A percentile compares a stretch with the other conserved stretches of the same genome.
Conservation (phyloP, 2,329 filamentous ascomycete genomes). For the Davidsoniella australis region DNA sequence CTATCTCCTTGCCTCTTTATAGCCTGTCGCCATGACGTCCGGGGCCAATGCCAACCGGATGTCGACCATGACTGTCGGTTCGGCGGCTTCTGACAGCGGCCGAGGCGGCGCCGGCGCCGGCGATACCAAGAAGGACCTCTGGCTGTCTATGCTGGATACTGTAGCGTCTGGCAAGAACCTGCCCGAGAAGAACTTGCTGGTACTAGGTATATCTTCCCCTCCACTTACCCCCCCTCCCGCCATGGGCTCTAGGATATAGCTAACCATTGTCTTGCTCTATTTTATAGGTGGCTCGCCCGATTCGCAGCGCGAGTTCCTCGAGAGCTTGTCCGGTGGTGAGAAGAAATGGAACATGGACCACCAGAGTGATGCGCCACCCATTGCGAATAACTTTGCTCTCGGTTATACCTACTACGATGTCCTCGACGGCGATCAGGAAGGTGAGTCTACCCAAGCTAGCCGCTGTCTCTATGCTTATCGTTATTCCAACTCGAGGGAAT, state of each 20-base stretch:
- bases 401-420: slow-evolving; percentile 95
- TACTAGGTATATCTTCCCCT: slow-evolving; percentile 47
- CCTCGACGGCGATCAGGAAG: slow-evolving; percentile 82
- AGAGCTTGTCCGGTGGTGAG: slow-evolving; percentile 39
- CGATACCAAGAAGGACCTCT: slow-evolving; percentile 75
- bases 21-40: slow-evolving; percentile 24
- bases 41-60: slow-evolving; percentile 33
- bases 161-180: slow-evolving; percentile 80
- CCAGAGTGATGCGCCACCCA: slow-evolving; percentile 49
- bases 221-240: not conserved
- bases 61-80: slow-evolving; percentile 41
- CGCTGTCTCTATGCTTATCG: not conserved
- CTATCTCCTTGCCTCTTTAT: too few species aligned
- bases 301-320: slow-evolving; percentile 70
- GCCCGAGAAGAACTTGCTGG: slow-evolving; percentile 78
- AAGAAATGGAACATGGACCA: slow-evolving; percentile 35
- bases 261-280: not conserved
- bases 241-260: not conserved
- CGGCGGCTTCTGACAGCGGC: slow-evolving; percentile 16
- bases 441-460: slow-evolving; percentile 26
- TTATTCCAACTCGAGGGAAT: too few species aligned
- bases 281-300: slow-evolving; percentile 58
- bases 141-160: slow-evolving; percentile 82
- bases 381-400: slow-evolving; percentile 82
- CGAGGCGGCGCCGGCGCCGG: slow-evolving; percentile 36